A percentile compares a stretch with the other conserved stretches of the same genome.
phyloP scores from a whole-genome alignment of 2,329 filamentous ascomycete species.

The Clonostachys byssicola region DNA sequence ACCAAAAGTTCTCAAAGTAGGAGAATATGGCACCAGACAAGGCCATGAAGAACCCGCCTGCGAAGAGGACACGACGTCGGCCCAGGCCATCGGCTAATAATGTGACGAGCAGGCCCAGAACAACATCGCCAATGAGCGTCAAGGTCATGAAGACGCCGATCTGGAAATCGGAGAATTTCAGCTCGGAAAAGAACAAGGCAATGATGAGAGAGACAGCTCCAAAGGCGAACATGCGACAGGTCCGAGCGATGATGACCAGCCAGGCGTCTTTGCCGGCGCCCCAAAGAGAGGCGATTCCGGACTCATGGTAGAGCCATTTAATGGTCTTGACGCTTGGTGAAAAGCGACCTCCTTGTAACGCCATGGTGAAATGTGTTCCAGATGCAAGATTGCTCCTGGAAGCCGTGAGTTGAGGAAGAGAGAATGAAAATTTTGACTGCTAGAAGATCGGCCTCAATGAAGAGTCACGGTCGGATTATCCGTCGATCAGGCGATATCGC shows the following conservation, averaged over 20 bases:
- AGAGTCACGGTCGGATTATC: too few species aligned
- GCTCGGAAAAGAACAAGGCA: conserved; percentile 54
- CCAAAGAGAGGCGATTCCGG: conserved; percentile 41
- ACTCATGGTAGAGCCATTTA: conserved; percentile 32
- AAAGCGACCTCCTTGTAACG: too few species aligned
- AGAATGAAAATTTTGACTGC: too few species aligned
- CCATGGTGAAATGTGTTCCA: too few species aligned
- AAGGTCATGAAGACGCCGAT: conserved; percentile 64
- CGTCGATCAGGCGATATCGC: too few species aligned
- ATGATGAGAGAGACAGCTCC: conserved; percentile 57
- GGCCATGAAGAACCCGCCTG: conserved; percentile 53
- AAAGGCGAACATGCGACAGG: conserved; percentile 59
- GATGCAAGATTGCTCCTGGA: too few species aligned
- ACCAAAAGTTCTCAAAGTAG: conserved; percentile 52
- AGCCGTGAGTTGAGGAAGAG: too few species aligned
- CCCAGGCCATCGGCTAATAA: conserved; percentile 56
- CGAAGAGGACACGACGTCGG: conserved; percentile 45
- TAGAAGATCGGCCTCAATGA: too few species aligned
- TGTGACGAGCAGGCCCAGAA: conserved; percentile 52
- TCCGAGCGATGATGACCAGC: conserved; percentile 47
- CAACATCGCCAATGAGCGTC: conserved; percentile 56
- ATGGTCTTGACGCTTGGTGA: too few species aligned
- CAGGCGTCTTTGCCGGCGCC: conserved; percentile 42
- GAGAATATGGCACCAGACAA: conserved; percentile 50
- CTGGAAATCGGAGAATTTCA: conserved; percentile 49